Evolutionary conservation across 345 rosid species (phyloP).

Genomic region (Anacardium occidentale): DNA sequence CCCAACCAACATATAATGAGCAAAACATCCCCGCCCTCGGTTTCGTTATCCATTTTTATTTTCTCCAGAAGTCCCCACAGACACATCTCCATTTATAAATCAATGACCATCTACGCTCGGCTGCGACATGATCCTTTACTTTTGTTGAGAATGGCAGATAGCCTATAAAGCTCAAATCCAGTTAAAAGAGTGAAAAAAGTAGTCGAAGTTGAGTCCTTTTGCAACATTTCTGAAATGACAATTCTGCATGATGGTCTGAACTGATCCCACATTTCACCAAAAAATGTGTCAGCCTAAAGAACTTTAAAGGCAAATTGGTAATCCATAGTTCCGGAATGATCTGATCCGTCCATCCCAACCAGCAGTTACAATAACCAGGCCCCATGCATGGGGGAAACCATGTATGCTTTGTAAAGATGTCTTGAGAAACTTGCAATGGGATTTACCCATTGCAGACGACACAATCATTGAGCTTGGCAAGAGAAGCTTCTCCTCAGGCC

Average conservation of each 20-base stretch:
- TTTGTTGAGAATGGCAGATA: neutral
- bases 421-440: constrained; percentile 37
- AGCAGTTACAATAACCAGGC: constrained; percentile 42
- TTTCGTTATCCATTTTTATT: constrained; percentile 1
- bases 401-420: constrained; percentile 24
- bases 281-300: neutral
- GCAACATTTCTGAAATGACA: constrained; percentile 5
- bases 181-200: neutral
- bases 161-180: neutral
- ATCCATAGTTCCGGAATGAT: constrained; percentile 44
- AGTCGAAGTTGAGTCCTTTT: neutral
- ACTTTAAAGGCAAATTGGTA: constrained; percentile 30
- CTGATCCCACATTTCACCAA: neutral
- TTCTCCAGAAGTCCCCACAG: neutral
- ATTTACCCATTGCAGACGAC: constrained; percentile 31
- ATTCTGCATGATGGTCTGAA: neutral
- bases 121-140: neutral
- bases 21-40: neutral
- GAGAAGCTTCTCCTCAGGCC: constrained; percentile 58
- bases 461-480: constrained; percentile 18
- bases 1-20: neutral
- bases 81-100: neutral
- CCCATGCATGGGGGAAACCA: constrained; percentile 41
- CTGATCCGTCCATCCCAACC: constrained; percentile 49
- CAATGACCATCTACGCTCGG: neutral